phyloP scores from a whole-genome alignment of 169 alveolate genomes.

The Plasmodium cynomolgi region DNA sequence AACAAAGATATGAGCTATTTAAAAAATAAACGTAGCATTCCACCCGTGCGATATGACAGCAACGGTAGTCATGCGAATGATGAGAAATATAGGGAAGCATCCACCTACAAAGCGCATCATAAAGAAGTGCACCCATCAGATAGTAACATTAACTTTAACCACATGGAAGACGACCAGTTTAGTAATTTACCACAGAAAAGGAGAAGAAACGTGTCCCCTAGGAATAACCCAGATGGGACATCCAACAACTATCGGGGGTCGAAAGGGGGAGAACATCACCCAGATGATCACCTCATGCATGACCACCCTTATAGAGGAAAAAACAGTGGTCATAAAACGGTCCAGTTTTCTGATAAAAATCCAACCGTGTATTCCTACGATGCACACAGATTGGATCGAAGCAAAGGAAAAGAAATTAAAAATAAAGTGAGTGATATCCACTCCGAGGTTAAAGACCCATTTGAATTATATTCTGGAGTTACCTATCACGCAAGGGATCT shows the following conservation, averaged over 20 bases:
- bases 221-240: background rate
- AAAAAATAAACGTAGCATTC: background rate
- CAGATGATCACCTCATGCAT: background rate
- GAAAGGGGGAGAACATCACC: background rate
- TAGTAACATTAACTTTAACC: background rate
- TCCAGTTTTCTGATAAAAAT: constrained; percentile 6
- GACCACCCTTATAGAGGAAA: background rate
- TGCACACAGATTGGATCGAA: background rate
- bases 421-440: background rate
- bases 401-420: background rate
- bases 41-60: background rate
- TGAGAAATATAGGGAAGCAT: background rate
- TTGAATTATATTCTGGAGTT: constrained; percentile 18
- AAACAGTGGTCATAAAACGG: constrained; percentile 9
- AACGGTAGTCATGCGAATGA: background rate
- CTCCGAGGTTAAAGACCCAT: constrained; percentile 24
- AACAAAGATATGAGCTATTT: background rate
- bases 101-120: background rate
- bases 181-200: background rate
- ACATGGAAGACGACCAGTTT: background rate
- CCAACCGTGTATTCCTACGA: constrained; percentile 8
- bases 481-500: background rate
- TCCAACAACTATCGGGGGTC: background rate
- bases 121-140: background rate
- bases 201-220: constrained; percentile 12